Evolutionary conservation across 805 yeast species (phyloP), one percentile per base, ranked within the genome.

Genomic region (Candida pseudoglaebosa): DNA sequence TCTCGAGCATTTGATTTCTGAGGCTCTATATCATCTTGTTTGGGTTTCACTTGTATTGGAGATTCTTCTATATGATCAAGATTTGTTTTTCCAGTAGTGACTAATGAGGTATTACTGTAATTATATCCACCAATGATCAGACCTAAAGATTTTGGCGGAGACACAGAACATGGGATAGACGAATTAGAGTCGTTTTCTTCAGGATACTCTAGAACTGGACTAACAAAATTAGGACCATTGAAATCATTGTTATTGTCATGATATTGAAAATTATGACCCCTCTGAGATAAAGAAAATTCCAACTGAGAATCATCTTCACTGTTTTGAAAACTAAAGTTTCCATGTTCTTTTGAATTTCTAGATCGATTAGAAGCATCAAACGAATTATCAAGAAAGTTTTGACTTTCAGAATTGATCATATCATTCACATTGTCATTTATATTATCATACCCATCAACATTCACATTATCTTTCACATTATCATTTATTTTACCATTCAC

Each of bases 111-210:
- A 34, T 46, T 51, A 34, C 59, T 56, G 42, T 55, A 53, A 32
- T 57, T 50, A 38, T 60, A 61, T 18, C 52, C 49, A n/a, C 60
- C 59, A 16, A 59, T 51, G 8, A 61, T 54, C 52, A 52, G 58
- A 18, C 59, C 61, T 2, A 59, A 48, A 5, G 57, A 53, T 26
- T 53, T 49, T 4, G 48, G 49, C 10, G 59, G 58, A 41, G 52
- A 53, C 9, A 24, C 28, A 26, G 45, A 45, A 9, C 16, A 10
- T 4, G 36, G 22, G 16, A 36, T 32, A 30, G 34, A 19, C 14
- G 20, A 29, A 12, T 24, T 44, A 12, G 41, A 35, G 14, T 39
- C 33, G n/a, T 32, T 40, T 15, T 24, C 30, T 16, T 41, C 46
- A 3, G 49, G 45, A 9, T 42, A 40, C 35, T 49, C 54, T 10